A percentile compares a stretch with the other conserved stretches of the same genome.
Conservation (phyloP, 306 rosid species). For the Fragaria iinumae region DNA sequence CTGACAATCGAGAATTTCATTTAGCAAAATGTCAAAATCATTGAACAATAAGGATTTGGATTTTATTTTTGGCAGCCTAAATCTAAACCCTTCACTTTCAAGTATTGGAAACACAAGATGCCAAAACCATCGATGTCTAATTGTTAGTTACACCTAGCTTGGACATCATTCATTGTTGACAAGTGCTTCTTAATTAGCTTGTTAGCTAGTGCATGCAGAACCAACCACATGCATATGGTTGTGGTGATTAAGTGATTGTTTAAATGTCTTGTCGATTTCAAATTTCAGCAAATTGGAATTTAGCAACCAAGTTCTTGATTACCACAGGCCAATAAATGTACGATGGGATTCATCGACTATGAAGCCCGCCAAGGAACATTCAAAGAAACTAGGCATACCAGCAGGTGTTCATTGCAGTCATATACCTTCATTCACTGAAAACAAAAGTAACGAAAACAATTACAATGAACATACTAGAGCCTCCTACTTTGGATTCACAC, state of each 20-base stretch:
- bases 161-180: conserved; percentile 6
- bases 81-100: neutral
- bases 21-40: neutral
- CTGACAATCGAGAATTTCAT: neutral
- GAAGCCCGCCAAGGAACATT: conserved; percentile 52
- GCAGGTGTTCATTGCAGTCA: conserved; percentile 34
- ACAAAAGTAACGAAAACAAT: conserved; percentile 43
- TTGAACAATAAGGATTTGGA: neutral
- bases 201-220: neutral
- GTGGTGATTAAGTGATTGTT: neutral
- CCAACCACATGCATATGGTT: neutral
- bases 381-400: conserved; percentile 43
- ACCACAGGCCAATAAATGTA: conserved; percentile 61
- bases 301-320: conserved; percentile 22
- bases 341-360: conserved; percentile 57
- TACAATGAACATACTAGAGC: conserved; percentile 39
- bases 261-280: neutral
- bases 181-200: neutral
- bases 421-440: conserved; percentile 33
- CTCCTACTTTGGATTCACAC: conserved; percentile 52
- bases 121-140: neutral
- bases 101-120: neutral
- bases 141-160: neutral
- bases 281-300: neutral
- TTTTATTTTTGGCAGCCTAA: neutral